Conservation (phyloP, 108 stramenopile genomes). For the Skeletonema tropicum region DNA sequence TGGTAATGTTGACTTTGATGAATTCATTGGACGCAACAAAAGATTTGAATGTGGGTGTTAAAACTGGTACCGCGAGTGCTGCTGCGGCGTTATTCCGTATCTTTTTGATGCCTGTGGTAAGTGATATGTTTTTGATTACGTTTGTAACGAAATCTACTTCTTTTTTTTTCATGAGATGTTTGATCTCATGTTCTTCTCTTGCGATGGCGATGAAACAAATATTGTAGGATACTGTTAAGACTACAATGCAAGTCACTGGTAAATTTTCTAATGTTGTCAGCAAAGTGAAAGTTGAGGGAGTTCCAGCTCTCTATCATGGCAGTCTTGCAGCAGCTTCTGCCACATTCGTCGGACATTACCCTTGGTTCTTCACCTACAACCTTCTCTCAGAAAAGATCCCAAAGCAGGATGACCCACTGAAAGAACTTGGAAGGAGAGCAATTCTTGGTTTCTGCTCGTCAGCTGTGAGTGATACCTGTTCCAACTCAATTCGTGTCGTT, state of each 20-base stretch:
- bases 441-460: slow-evolving; percentile 93
- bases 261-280: slow-evolving; percentile 85
- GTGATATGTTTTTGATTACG: slow-evolving; percentile 17
- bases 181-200: not conserved
- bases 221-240: slow-evolving; percentile 75
- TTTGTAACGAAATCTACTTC: not conserved
- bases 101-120: slow-evolving; percentile 94
- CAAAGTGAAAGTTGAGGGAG: slow-evolving; percentile 89
- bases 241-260: slow-evolving; percentile 97
- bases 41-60: slow-evolving; percentile 85
- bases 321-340: slow-evolving; percentile 92
- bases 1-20: slow-evolving; percentile 86
- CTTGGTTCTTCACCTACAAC: slow-evolving; percentile 97
- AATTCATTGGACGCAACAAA: slow-evolving; percentile 84
- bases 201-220: not conserved
- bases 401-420: slow-evolving; percentile 85
- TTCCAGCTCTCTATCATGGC: slow-evolving; percentile 92
- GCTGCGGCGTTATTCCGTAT: slow-evolving; percentile 95
- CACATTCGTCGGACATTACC: slow-evolving; percentile 98
- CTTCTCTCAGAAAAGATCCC: slow-evolving; percentile 91
- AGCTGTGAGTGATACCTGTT: slow-evolving; percentile 93
- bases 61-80: slow-evolving; percentile 84
- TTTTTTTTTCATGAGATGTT: not conserved
- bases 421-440: slow-evolving; percentile 91
- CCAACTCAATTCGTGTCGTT: slow-evolving; percentile 97